These are phyloP conservation scores for Thermochaetoides dissita DNA, from an alignment of 2,329 filamentous ascomycete species.

Conservation along the genomic window DNA sequence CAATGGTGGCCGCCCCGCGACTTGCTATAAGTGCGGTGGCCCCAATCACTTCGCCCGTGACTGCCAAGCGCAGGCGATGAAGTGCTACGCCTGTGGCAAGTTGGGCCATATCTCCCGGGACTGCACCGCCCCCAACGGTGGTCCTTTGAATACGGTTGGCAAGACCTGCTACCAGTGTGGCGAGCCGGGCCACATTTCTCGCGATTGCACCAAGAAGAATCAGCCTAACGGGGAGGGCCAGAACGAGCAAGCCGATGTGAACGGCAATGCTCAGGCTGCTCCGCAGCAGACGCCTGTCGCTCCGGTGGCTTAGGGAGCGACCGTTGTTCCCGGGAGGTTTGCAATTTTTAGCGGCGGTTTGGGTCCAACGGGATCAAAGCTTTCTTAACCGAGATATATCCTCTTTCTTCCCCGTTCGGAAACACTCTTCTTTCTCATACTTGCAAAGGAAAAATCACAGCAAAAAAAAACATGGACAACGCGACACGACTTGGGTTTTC, in stretches of 20 bases:
- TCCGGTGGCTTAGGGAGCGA: conserved; percentile 16
- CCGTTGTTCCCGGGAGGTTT: no score
- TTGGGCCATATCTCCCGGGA: conserved; percentile 85
- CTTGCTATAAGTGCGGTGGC: conserved; percentile 64
- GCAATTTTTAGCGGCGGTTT: no score
- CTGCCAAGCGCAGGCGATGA: conserved; percentile 96
- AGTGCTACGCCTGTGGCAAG: conserved; percentile 95
- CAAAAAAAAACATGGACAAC: conserved; percentile 1
- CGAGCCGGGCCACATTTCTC: conserved; percentile 88
- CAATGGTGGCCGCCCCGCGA: conserved; percentile 53
- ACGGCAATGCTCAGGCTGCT: conserved; percentile 24
- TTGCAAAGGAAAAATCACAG: neutral
- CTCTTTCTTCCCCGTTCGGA: no score
- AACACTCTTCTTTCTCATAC: no score
- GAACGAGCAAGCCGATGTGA: conserved; percentile 29
- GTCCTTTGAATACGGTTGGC: conserved; percentile 84
- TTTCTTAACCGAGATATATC: no score
- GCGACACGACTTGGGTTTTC: conserved; percentile 12
- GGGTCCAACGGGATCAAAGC: no score
- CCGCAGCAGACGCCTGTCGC: conserved; percentile 28
- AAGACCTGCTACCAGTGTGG: conserved; percentile 99
- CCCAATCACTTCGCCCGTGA: conserved; percentile 98
- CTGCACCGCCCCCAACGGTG: conserved; percentile 93
- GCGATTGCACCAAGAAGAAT: conserved; percentile 72
- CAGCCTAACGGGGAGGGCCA: conserved; percentile 33